A percentile compares a stretch with the other conserved stretches of the same genome.
Conservation (phyloP, 2,329 filamentous ascomycete species). For the Sporothrix mexicana region DNA sequence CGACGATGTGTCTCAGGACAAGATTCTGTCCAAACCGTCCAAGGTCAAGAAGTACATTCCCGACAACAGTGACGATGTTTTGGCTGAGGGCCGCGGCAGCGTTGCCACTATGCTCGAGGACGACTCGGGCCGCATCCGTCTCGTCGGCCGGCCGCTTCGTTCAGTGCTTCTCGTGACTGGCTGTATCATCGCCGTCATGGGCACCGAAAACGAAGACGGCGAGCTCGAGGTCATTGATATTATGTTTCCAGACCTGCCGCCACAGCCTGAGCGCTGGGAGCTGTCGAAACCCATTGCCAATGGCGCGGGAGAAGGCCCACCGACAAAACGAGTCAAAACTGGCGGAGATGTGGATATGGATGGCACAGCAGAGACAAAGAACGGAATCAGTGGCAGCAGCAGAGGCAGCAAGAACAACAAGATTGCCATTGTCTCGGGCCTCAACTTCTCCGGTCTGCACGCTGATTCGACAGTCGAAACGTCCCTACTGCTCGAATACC, state of each 20-base stretch:
- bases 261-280: constrained; percentile 81
- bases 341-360: constrained; percentile 61
- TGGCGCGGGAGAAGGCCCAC: constrained; percentile 44
- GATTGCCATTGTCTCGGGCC: constrained; percentile 85
- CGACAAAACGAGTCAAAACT: constrained; percentile 44
- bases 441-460: constrained; percentile 79
- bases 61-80: constrained; percentile 62
- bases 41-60: constrained; percentile 77
- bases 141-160: constrained; percentile 74
- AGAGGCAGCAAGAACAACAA: constrained; percentile 56
- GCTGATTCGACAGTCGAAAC: constrained; percentile 74
- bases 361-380: constrained; percentile 46
- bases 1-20: constrained; percentile 89
- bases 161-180: constrained; percentile 83
- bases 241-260: constrained; percentile 83
- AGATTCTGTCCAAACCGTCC: constrained; percentile 57
- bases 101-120: constrained; percentile 80
- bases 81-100: constrained; percentile 38
- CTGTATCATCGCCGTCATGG: constrained; percentile 91
- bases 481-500: constrained; percentile 81
- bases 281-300: constrained; percentile 57
- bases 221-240: constrained; percentile 92
- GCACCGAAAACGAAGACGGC: constrained; percentile 89
- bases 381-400: constrained; percentile 45
- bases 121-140: constrained; percentile 84